phyloP scores from a whole-genome alignment of 148 eudicot species.

The Vaccinium darrowii region DNA sequence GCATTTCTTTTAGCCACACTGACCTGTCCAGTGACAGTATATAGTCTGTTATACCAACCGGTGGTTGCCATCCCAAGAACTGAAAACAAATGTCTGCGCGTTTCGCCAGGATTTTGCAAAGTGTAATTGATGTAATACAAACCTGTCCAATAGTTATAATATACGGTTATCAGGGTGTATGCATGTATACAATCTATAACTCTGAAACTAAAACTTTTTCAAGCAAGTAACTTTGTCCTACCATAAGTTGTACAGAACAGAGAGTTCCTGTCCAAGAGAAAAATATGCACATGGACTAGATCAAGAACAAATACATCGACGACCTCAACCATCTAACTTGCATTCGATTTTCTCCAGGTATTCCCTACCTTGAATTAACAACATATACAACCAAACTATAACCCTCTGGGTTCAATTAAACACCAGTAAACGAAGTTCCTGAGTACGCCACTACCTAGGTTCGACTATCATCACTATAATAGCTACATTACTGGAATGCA shows the following conservation, averaged over 20 bases:
- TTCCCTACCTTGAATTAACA: no score
- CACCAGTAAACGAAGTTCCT: neutral
- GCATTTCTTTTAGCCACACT: neutral
- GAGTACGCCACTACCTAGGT: neutral
- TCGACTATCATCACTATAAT: neutral
- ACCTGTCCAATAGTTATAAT: conserved; percentile 41
- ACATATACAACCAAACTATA: no score
- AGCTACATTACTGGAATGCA: neutral
- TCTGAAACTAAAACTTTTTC: neutral
- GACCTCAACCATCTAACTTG: no score
- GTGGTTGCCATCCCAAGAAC: conserved; percentile 78
- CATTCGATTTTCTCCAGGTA: no score
- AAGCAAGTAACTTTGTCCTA: conserved; percentile 4
- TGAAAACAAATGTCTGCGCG: conserved; percentile 68
- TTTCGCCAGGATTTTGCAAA: conserved; percentile 83
- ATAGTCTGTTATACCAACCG: conserved; percentile 81
- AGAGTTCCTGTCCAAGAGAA: no score
- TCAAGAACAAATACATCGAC: no score
- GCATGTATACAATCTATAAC: neutral
- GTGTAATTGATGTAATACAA: conserved; percentile 87
- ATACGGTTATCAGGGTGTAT: neutral
- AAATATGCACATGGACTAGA: no score
- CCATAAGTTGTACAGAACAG: neutral
- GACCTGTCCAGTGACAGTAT: conserved; percentile 98
- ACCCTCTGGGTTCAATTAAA: no score